phyloP scores from a whole-genome alignment of 176 grass and related monocot species.

The Elaeis guineensis region DNA sequence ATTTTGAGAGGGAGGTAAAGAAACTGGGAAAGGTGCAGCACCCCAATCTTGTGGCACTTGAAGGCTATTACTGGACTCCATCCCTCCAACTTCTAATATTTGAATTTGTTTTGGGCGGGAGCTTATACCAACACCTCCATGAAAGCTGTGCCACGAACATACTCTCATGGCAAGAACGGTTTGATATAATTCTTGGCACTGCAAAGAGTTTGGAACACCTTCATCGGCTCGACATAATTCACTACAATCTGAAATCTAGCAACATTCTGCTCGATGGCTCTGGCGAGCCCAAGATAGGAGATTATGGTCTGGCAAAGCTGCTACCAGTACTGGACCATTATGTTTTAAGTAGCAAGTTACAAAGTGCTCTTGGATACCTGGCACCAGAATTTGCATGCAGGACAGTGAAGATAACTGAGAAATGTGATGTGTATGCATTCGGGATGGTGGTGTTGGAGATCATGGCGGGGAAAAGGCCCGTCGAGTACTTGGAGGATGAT shows the following conservation, averaged over 20 bases:
- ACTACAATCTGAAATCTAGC: conserved; percentile 97
- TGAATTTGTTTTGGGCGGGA: conserved; percentile 77
- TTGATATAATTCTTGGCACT: conserved; percentile 75
- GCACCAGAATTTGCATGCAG: conserved; percentile 94
- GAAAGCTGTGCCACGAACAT: conserved; percentile 50
- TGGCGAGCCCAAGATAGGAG: conserved; percentile 74
- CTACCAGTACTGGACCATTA: conserved; percentile 91
- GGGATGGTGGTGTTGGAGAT: conserved; percentile 85
- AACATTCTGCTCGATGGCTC: conserved; percentile 80
- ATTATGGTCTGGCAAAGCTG: conserved; percentile 93
- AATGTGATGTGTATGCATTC: conserved; percentile 92
- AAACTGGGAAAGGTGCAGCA: conserved; percentile 79
- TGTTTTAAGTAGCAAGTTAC: conserved; percentile 92
- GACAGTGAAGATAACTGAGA: conserved; percentile 91
- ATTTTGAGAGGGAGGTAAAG: conserved; percentile 96
- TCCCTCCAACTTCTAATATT: conserved; percentile 96
- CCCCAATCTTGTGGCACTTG: conserved; percentile 68
- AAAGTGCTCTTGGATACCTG: conserved; percentile 93
- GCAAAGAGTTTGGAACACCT: conserved; percentile 85
- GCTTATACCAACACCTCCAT: conserved; percentile 73
- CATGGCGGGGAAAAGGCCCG: conserved; percentile 73
- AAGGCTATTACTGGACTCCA: conserved; percentile 94
- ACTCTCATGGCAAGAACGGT: conserved; percentile 87
- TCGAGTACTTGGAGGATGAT: conserved; percentile 95
- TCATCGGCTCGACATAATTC: conserved; percentile 71